phyloP scores from a whole-genome alignment of 2,329 filamentous ascomycete species.

The Aspergillus terreus region DNA sequence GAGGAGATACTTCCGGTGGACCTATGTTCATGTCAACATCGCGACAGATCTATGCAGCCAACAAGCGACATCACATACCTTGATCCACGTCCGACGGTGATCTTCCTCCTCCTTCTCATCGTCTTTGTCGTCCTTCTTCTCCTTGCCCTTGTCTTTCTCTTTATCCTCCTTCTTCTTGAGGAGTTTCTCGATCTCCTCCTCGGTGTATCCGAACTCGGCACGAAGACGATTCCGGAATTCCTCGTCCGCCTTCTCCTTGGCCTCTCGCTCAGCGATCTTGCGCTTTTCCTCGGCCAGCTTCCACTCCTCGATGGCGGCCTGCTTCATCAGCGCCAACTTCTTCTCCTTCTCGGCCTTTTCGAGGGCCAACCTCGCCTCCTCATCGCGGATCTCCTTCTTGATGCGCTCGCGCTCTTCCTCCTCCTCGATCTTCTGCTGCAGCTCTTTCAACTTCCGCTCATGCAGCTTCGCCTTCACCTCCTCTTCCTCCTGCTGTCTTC shows the following conservation, averaged over 20 bases:
- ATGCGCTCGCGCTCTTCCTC: constrained; percentile 45
- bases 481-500: constrained; percentile 28
- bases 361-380: constrained; percentile 42
- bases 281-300: constrained; percentile 29
- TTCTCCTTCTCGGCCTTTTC: constrained; percentile 29
- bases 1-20: constrained; percentile 44
- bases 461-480: constrained; percentile 28
- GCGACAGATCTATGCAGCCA: constrained; percentile 4
- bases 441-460: constrained; percentile 28
- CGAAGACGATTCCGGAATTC: constrained; percentile 36
- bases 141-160: constrained; percentile 32
- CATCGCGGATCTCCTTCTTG: constrained; percentile 34
- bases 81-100: constrained; percentile 39
- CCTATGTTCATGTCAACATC: constrained; percentile 23
- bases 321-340: constrained; percentile 33
- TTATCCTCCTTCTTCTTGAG: constrained; percentile 35
- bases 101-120: constrained; percentile 32
- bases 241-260: constrained; percentile 26
- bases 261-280: constrained; percentile 29
- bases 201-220: constrained; percentile 37
- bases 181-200: constrained; percentile 42
- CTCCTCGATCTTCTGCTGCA: constrained; percentile 34
- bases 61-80: constrained; percentile 26
- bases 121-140: constrained; percentile 30
- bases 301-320: constrained; percentile 41